Conservation (phyloP, 2,329 filamentous ascomycete species). For the Penicillium decumbens region DNA sequence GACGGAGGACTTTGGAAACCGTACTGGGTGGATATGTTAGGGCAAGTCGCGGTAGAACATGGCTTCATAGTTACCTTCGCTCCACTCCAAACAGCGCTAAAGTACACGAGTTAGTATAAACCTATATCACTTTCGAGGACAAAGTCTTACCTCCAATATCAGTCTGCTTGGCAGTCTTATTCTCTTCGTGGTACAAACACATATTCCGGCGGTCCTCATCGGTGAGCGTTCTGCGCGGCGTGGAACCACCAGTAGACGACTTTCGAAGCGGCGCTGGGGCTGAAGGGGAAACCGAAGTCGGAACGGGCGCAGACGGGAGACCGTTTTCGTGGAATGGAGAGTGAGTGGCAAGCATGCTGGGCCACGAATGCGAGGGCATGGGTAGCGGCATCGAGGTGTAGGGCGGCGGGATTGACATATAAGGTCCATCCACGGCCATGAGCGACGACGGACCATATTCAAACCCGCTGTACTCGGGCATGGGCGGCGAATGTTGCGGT, state of each 20-base stretch:
- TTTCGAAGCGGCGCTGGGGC: conserved; percentile 37
- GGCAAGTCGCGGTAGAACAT: conserved; percentile 11
- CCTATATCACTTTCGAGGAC: not conserved
- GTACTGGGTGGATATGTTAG: conserved; percentile 58
- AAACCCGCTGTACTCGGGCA: conserved; percentile 63
- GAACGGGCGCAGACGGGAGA: conserved; percentile 54
- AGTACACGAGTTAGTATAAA: conserved; percentile 16
- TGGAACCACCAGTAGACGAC: conserved; percentile 49
- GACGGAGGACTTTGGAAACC: conserved; percentile 93
- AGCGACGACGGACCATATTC: conserved; percentile 61
- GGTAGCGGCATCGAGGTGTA: conserved; percentile 62
- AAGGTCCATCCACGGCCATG: conserved; percentile 55
- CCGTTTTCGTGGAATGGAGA: conserved; percentile 59
- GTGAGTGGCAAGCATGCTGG: conserved; percentile 74
- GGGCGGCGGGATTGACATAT: conserved; percentile 55
- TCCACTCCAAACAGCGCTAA: conserved; percentile 88
- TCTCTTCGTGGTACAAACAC: conserved; percentile 88
- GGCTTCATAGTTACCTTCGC: conserved; percentile 65
- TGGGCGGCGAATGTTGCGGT: conserved; percentile 64
- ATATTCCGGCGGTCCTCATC: conserved; percentile 85
- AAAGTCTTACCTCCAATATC: conserved; percentile 74
- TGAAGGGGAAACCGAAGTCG: conserved; percentile 51
- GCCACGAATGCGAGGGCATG: conserved; percentile 67
- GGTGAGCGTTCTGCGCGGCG: conserved; percentile 80
- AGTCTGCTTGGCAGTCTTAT: conserved; percentile 87